These are phyloP conservation scores for Talaromyces ruber DNA, from an alignment of 495 filamentous ascomycete species.

Conservation along the genomic window DNA sequence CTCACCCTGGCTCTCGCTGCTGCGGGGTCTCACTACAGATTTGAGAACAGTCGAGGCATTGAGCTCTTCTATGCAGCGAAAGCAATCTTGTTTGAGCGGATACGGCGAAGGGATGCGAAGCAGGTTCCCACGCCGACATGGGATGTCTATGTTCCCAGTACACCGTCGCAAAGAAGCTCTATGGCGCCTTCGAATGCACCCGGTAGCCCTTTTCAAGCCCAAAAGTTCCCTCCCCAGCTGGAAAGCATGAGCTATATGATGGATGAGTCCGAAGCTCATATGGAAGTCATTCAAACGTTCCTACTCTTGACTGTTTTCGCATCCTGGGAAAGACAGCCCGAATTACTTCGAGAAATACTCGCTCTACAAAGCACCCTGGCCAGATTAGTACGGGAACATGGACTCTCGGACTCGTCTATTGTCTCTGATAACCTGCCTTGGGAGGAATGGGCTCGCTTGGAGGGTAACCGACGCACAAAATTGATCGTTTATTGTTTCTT, in stretches of 20 bases:
- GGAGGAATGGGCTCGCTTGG: conserved; percentile 41
- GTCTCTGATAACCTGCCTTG: conserved; percentile 31
- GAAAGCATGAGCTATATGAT: conserved; percentile 27
- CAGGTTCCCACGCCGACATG: conserved; percentile 34
- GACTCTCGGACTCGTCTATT: conserved; percentile 27
- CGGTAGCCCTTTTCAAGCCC: conserved; percentile 30
- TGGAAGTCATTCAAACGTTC: conserved; percentile 42
- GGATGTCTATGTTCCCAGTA: conserved; percentile 32
- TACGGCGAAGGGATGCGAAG: conserved; percentile 37
- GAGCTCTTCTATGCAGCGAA: conserved; percentile 61
- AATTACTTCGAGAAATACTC: conserved; percentile 40
- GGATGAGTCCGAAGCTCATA: conserved; percentile 41
- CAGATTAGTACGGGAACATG: conserved; percentile 39
- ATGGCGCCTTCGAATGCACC: conserved; percentile 31
- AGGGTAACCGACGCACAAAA: conserved; percentile 43
- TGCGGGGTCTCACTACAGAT: conserved; percentile 46
- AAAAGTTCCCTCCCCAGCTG: conserved; percentile 23
- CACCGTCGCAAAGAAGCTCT: conserved; percentile 30
- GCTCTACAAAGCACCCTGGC: conserved; percentile 41
- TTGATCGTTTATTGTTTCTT: conserved; percentile 47
- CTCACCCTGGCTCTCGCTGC: conserved; percentile 39
- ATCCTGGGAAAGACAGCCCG: conserved; percentile 45
- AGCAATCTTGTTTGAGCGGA: conserved; percentile 36
- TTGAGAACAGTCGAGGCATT: conserved; percentile 58
- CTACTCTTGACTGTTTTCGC: conserved; percentile 41